Percentiles rank a stretch among this genome's conserved stretches.
Conservation (phyloP, 305 asterid species). For the Fraxinus greggii region DNA sequence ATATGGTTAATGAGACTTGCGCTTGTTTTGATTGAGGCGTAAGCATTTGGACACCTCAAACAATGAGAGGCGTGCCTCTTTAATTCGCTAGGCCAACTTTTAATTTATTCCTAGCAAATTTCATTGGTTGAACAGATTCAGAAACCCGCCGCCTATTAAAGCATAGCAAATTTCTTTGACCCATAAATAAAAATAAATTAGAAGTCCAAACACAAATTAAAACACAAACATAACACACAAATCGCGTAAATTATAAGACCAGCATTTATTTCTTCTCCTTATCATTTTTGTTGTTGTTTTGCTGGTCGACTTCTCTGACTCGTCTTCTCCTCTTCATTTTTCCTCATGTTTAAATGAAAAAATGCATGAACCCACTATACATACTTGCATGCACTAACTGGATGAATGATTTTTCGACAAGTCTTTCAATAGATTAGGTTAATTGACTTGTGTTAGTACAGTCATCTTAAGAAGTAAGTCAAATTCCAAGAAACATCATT, state of each 20-base stretch:
- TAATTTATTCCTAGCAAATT: not conserved
- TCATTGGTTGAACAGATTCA: not conserved
- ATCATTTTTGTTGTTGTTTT: not conserved
- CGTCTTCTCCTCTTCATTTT: not conserved
- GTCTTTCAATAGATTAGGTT: not conserved
- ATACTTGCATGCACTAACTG: not conserved
- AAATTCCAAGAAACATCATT: not conserved
- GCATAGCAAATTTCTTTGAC: not conserved
- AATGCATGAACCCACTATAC: not conserved
- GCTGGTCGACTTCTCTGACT: not conserved
- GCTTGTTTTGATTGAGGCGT: not conserved
- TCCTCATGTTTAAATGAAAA: not conserved
- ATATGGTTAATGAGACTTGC: not conserved
- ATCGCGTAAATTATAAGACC: not conserved
- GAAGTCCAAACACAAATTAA: not conserved
- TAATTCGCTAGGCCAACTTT: not conserved
- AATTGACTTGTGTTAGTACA: not conserved
- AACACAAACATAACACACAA: not conserved
- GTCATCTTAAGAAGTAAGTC: not conserved
- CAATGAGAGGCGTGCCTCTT: not conserved
- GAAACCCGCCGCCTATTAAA: not conserved
- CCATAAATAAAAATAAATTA: not conserved
- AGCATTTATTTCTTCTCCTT: not conserved
- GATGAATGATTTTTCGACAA: not conserved
- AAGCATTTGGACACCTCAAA: not conserved